phyloP scores from a whole-genome alignment of 2,329 filamentous ascomycete genomes.

The Paecilomyces sp. region DNA sequence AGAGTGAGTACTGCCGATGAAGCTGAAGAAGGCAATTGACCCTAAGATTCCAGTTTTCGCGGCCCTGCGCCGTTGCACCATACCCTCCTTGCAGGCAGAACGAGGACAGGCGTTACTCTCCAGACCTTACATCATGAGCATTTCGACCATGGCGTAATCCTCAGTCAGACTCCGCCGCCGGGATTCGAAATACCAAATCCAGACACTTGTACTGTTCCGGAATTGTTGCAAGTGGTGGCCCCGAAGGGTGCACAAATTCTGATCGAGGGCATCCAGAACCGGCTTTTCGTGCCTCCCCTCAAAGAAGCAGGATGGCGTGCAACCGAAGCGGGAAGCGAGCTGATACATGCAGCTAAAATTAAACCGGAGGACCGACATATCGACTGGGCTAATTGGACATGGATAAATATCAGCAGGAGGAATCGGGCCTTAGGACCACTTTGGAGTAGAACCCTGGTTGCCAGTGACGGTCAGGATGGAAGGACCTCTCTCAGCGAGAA shows the following conservation, averaged over 20 bases:
- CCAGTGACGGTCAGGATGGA: slow-evolving; percentile 11
- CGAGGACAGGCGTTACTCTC: slow-evolving; percentile 66
- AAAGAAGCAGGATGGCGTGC: slow-evolving; percentile 20
- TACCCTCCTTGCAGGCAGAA: slow-evolving; percentile 59
- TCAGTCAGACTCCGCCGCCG: slow-evolving; percentile 60
- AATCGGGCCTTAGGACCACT: slow-evolving; percentile 57
- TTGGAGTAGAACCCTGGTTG: slow-evolving; percentile 49
- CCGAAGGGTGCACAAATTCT: slow-evolving; percentile 65
- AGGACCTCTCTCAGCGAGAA: slow-evolving; percentile 18
- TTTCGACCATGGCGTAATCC: slow-evolving; percentile 73
- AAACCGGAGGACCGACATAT: slow-evolving; percentile 57
- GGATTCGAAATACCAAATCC: slow-evolving; percentile 48
- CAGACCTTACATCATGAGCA: slow-evolving; percentile 72
- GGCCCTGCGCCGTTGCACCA: slow-evolving; percentile 84
- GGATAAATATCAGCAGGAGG: slow-evolving; percentile 49
- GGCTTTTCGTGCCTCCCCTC: slow-evolving; percentile 60
- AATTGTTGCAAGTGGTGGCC: slow-evolving; percentile 52
- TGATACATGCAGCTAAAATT: slow-evolving; percentile 65
- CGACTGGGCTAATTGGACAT: slow-evolving; percentile 50
- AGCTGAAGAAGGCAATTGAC: slow-evolving; percentile 2
- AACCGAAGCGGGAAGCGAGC: slow-evolving; percentile 14
- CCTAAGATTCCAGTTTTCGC: slow-evolving; percentile 51
- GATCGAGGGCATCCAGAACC: slow-evolving; percentile 53
- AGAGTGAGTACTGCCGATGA: slow-evolving; percentile 48
- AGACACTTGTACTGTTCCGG: slow-evolving; percentile 37